Percentiles rank a stretch among this genome's conserved stretches.
These are phyloP conservation scores for Paspalum vaginatum DNA, from an alignment of 176 grass and related monocot species.

Conservation along the genomic window DNA sequence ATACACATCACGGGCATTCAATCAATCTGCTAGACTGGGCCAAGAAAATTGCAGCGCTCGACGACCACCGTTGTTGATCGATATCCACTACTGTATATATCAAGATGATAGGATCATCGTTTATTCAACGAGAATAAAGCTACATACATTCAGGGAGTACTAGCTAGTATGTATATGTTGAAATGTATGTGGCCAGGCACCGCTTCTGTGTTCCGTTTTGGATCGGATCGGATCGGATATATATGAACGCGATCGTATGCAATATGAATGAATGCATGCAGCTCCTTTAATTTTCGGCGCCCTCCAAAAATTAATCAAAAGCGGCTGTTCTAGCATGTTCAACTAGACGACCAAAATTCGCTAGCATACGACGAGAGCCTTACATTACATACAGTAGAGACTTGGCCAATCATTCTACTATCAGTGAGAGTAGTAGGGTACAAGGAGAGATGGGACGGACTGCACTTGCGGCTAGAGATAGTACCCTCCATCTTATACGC, in stretches of 20 bases:
- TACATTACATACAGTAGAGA: not conserved
- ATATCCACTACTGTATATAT: too few relatives aligned
- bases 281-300: constrained; percentile 20
- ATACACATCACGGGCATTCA: constrained; percentile 14
- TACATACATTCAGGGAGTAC: too few relatives aligned
- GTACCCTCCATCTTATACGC: not conserved
- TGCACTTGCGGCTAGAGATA: constrained; percentile 42
- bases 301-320: too few relatives aligned
- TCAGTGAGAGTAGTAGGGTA: constrained; percentile 11
- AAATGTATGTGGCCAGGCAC: constrained; percentile 15
- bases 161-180: too few relatives aligned
- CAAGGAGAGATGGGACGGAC: constrained; percentile 49
- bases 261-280: too few relatives aligned
- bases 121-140: too few relatives aligned
- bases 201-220: constrained; percentile 44
- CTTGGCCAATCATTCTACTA: constrained; percentile 49
- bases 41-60: too few relatives aligned
- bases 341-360: constrained; percentile 8
- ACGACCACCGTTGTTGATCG: too few relatives aligned
- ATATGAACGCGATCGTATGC: not conserved
- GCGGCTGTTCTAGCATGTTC: not conserved
- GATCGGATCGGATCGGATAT: constrained; percentile 27
- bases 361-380: too few relatives aligned
- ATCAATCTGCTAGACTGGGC: constrained; percentile 5
- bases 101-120: too few relatives aligned